Conservation (phyloP, 2,329 filamentous ascomycete species). For the Aspergillus persii region DNA sequence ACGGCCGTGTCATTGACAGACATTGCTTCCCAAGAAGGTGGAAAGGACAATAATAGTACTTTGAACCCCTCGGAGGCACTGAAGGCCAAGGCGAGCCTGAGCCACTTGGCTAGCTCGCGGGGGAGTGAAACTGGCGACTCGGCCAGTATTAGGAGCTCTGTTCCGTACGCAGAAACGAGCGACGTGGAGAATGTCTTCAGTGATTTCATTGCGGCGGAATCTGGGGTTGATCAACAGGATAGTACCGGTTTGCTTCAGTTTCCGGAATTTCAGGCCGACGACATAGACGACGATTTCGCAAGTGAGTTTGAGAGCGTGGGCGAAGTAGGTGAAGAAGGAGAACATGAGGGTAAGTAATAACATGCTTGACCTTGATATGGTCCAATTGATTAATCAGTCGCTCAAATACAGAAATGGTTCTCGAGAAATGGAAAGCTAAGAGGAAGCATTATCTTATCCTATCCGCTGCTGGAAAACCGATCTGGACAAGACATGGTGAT, state of each 20-base stretch:
- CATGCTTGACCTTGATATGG: neutral
- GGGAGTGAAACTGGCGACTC: conserved; percentile 52
- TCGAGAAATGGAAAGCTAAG: conserved; percentile 82
- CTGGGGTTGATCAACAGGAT: conserved; percentile 40
- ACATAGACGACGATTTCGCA: conserved; percentile 65
- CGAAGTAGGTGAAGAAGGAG: conserved; percentile 52
- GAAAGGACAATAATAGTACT: conserved; percentile 59
- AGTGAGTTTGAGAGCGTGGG: conserved; percentile 74
- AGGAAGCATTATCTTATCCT: conserved; percentile 96
- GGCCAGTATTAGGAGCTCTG: conserved; percentile 51
- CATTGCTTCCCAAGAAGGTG: conserved; percentile 70
- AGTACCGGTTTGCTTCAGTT: conserved; percentile 33
- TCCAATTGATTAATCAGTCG: neutral
- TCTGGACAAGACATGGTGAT: conserved; percentile 93
- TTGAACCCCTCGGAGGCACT: conserved; percentile 30
- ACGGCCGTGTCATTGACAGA: conserved; percentile 82
- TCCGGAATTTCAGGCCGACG: conserved; percentile 42
- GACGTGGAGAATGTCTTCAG: conserved; percentile 81
- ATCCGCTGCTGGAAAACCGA: conserved; percentile 93
- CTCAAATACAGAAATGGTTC: conserved; percentile 42
- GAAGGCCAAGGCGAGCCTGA: conserved; percentile 37
- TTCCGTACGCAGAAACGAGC: conserved; percentile 57
- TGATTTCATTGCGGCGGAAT: conserved; percentile 57
- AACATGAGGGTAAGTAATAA: conserved; percentile 53
- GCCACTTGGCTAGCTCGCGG: conserved; percentile 45